A percentile compares a stretch with the other conserved stretches of the same genome.
Evolutionary conservation across 2,329 filamentous ascomycete genomes (phyloP).

Genomic region (Cladophialophora chaetospira): DNA sequence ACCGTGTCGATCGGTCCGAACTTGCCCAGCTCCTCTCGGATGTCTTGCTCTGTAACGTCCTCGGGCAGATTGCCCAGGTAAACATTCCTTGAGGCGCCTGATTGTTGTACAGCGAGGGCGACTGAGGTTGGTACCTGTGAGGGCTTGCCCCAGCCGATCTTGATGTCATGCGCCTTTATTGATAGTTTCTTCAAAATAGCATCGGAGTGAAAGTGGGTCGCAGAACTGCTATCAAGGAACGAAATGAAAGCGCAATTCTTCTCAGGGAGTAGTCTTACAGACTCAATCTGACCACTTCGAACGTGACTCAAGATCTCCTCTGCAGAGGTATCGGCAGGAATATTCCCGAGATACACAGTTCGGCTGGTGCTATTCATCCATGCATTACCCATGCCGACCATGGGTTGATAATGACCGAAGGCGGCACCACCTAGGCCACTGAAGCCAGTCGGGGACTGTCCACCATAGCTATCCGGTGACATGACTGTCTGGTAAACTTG

Average conservation of each 20-base stretch:
- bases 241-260: constrained; percentile 99
- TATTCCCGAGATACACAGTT: constrained; percentile 96
- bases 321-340: constrained; percentile 93
- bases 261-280: constrained; percentile 92
- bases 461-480: constrained; percentile 80
- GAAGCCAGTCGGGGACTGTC: constrained; percentile 83
- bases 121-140: constrained; percentile 97
- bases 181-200: constrained; percentile 99
- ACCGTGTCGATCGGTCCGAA: constrained; percentile 96
- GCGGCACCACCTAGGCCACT: constrained; percentile 62
- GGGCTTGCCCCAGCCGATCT: constrained; percentile 98
- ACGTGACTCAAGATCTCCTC: constrained; percentile 97
- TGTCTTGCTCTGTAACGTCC: constrained; percentile 85
- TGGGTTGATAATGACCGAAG: constrained; percentile 68
- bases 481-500: constrained; percentile 82
- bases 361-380: constrained; percentile 82
- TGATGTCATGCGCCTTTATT: constrained; percentile 98
- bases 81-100: constrained; percentile 92
- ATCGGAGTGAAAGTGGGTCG: constrained; percentile 98
- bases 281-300: constrained; percentile 96
- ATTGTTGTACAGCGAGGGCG: constrained; percentile 95
- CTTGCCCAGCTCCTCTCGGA: constrained; percentile 91
- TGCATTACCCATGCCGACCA: constrained; percentile 63
- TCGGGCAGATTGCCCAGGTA: constrained; percentile 93
- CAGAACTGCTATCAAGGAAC: constrained; percentile 95